Evolutionary conservation across 2,329 filamentous ascomycete genomes (phyloP), one percentile per base, ranked within the genome.

Genomic region (Clonostachys rhizophaga): DNA sequence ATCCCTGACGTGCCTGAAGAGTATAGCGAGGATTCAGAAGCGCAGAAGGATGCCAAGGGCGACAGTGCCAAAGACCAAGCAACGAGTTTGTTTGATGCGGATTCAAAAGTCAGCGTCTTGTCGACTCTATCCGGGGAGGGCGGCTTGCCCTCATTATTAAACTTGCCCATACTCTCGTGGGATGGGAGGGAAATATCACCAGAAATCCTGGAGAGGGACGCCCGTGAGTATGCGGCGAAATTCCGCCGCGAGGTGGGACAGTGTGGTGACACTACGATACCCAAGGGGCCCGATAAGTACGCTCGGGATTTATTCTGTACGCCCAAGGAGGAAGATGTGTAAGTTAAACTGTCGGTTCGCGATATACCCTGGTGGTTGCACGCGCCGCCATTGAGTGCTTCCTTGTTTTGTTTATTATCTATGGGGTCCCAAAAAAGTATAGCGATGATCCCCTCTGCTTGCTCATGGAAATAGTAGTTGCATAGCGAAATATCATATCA

Each of bases 1-100:
- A 68, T 95, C 6, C 83, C 82, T 49, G 78, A 81, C 37, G 60
- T 75, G 2, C 91, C 91, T 0, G 90, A 96, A 63, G 91, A 85
- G 57, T 83, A 79, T 50, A 55, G 64, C 9, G 55, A 56, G 2
- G 56, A 55, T 13, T 54, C 53, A 12, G 54, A 58, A n/a, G 43
- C 59, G 13, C 40, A 17, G 41, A 13, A 47, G 14, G 43, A 53
- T 33, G 49, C 53, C 16, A 52, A 57, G 12, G 51, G 58, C 10
- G 57, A 63, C n/a, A 55, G 53, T 36, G 36, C 14, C 36, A 54
- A 60, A 39, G 51, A 55, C 12, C 64, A 67, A 39, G 63, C 56
- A 35, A 55, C 57, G 34, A 54, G 53, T 17, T 45, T 65, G n/a
- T 67, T 75, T 30, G 70, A 74, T 17, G 64, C 73, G 5, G 65